A percentile compares a stretch with the other conserved stretches of the same genome.
Conservation (phyloP, 1,284 basidiomycete species). For the Cryptococcus hybrid region DNA sequence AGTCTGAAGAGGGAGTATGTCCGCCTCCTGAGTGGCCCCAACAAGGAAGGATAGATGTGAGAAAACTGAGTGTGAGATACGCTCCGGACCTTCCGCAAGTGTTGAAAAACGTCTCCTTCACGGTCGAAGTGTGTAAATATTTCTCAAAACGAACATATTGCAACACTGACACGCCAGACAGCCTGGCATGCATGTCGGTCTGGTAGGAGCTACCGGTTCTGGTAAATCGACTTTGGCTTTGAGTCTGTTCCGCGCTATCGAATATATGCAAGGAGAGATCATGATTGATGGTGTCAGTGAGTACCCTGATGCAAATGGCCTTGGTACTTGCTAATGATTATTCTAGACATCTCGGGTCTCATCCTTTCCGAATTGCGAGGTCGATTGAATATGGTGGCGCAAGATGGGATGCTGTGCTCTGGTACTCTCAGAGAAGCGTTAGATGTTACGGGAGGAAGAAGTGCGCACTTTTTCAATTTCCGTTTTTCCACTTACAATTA, state of each 20-base stretch:
- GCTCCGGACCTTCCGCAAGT: slow-evolving; percentile 69
- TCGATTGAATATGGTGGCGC: slow-evolving; percentile 59
- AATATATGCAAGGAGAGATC: slow-evolving; percentile 62
- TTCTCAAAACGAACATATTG: neutral
- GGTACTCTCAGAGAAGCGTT: slow-evolving; percentile 67
- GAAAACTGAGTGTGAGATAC: slow-evolving; percentile 64
- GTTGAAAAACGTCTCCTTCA: slow-evolving; percentile 64
- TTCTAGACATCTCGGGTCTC: slow-evolving; percentile 55
- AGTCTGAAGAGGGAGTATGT: slow-evolving; percentile 21
- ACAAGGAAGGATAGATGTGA: slow-evolving; percentile 62
- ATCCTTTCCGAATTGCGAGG: slow-evolving; percentile 60
- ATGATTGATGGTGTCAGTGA: slow-evolving; percentile 67
- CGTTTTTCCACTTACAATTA: neutral
- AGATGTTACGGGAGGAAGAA: slow-evolving; percentile 48
- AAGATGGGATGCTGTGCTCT: slow-evolving; percentile 42
- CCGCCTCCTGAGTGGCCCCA: slow-evolving; percentile 64
- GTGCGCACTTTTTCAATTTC: slow-evolving; percentile 7
- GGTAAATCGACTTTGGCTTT: slow-evolving; percentile 74
- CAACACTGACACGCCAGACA: slow-evolving; percentile 7
- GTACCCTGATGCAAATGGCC: slow-evolving; percentile 1
- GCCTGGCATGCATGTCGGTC: slow-evolving; percentile 73
- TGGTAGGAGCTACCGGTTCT: slow-evolving; percentile 64
- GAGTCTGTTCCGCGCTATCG: slow-evolving; percentile 67
- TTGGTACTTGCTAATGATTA: neutral
- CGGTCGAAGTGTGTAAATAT: slow-evolving; percentile 50